These are phyloP conservation scores for Pseudocohnilembus persalinus DNA, from an alignment of 169 alveolate species.

Conservation along the genomic window DNA sequence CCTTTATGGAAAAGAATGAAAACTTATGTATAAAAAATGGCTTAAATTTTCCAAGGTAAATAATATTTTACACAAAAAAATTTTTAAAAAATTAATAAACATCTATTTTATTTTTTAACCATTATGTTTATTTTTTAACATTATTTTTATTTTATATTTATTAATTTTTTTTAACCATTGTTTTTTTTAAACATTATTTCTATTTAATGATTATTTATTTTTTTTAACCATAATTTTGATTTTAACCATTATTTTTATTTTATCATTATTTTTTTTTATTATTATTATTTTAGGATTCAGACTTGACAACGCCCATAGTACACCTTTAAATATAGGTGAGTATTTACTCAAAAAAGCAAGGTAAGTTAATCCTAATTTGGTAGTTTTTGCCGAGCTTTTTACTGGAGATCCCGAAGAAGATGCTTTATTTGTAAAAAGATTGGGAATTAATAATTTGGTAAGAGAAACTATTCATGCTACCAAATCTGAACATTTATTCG, in stretches of 20 bases:
- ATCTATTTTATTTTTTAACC: too few relatives aligned
- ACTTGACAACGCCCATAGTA: constrained; percentile 95
- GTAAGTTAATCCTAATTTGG: constrained; percentile 83
- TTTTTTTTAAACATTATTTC: too few relatives aligned
- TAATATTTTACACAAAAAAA: too few relatives aligned
- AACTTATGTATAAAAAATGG: constrained; percentile 85
- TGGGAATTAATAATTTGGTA: constrained; percentile 89
- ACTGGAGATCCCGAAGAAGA: constrained; percentile 88
- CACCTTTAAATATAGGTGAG: constrained; percentile 91
- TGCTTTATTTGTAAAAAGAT: constrained; percentile 77
- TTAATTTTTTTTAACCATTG: too few relatives aligned
- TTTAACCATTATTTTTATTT: too few relatives aligned
- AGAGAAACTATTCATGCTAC: constrained; percentile 78
- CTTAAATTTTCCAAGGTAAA: constrained; percentile 89
- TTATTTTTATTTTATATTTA: too few relatives aligned
- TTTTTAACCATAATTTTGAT: too few relatives aligned
- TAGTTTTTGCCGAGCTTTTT: constrained; percentile 92
- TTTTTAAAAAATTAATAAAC: too few relatives aligned
- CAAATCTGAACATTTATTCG: constrained; percentile 16
- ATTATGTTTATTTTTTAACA: too few relatives aligned
- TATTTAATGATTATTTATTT: too few relatives aligned
- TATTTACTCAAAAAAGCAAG: constrained; percentile 89
- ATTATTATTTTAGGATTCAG: too few relatives aligned
- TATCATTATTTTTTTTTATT: too few relatives aligned
- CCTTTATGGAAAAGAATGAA: constrained; percentile 91